Evolutionary conservation across 225 moss, liverwort and hornwort species (phyloP).

Genomic region (Thuidium tamariscinum): DNA sequence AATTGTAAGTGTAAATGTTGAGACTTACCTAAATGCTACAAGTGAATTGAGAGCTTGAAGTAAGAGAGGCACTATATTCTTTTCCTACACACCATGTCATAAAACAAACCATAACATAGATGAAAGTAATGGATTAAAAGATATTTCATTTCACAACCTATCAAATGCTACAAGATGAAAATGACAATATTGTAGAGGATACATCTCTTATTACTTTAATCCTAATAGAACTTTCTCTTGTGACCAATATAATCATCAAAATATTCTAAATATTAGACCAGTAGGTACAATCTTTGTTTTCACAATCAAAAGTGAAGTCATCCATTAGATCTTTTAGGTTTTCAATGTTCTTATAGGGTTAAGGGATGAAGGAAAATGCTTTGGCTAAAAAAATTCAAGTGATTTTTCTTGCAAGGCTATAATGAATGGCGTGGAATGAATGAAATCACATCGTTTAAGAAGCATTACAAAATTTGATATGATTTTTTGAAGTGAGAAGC

Average conservation of each 20-base stretch:
- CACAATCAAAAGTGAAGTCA: fast-evolving
- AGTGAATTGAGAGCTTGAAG: conserved; percentile 29
- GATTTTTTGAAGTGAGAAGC: background rate
- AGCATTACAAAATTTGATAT: background rate
- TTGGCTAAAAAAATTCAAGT: background rate
- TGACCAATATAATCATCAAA: background rate
- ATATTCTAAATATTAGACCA: fast-evolving
- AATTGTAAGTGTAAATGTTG: background rate
- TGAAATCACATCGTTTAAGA: background rate
- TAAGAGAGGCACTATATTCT: conserved; percentile 35
- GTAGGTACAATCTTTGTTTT: background rate
- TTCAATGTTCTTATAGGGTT: fast-evolving
- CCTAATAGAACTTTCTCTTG: fast-evolving
- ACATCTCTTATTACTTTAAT: too few relatives aligned
- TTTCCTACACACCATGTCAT: background rate
- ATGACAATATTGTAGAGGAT: fast-evolving
- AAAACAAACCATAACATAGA: background rate
- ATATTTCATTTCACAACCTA: background rate
- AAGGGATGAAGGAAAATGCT: too few relatives aligned
- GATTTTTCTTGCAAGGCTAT: background rate
- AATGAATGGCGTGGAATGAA: background rate
- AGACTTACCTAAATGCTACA: conserved; percentile 17
- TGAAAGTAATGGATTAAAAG: background rate
- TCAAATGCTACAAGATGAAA: too few relatives aligned
- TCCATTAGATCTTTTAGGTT: background rate